Conservation (phyloP, 179 eudicot genomes). For the Beta macrorhiza region DNA sequence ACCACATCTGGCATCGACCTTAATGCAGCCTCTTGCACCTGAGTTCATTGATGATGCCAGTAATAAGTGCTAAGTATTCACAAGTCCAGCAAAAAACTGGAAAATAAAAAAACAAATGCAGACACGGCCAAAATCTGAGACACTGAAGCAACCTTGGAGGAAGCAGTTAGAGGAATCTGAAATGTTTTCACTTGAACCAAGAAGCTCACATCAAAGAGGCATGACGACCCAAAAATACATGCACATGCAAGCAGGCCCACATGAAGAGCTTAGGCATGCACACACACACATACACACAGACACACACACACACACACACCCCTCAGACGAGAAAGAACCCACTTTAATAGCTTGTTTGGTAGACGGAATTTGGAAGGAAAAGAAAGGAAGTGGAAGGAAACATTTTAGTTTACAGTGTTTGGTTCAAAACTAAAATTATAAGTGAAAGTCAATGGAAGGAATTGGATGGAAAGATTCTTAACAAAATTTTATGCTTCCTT, state of each 20-base stretch:
- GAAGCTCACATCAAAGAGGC: not conserved
- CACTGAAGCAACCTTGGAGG: not conserved
- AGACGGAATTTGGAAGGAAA: too few species aligned
- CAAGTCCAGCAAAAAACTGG: not conserved
- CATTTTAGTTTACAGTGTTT: too few species aligned
- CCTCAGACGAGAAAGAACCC: not conserved
- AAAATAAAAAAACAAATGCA: not conserved
- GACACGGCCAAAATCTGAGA: not conserved
- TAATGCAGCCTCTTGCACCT: constrained; percentile 84
- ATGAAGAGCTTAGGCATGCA: not conserved
- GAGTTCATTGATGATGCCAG: constrained; percentile 25
- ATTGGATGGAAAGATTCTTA: too few species aligned
- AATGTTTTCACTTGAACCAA: not conserved
- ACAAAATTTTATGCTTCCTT: too few species aligned
- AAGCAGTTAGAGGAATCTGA: not conserved
- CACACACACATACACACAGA: not conserved
- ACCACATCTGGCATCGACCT: constrained; percentile 93
- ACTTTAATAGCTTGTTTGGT: not conserved
- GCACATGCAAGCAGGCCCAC: not conserved
- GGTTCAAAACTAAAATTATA: too few species aligned
- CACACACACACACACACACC: too few species aligned
- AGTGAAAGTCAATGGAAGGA: too few species aligned
- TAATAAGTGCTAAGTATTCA: constrained; percentile 10
- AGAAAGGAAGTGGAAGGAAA: too few species aligned
- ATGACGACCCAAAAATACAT: not conserved